Conservation (phyloP, 176 grass and related monocot species). For the Paspalum vaginatum region DNA sequence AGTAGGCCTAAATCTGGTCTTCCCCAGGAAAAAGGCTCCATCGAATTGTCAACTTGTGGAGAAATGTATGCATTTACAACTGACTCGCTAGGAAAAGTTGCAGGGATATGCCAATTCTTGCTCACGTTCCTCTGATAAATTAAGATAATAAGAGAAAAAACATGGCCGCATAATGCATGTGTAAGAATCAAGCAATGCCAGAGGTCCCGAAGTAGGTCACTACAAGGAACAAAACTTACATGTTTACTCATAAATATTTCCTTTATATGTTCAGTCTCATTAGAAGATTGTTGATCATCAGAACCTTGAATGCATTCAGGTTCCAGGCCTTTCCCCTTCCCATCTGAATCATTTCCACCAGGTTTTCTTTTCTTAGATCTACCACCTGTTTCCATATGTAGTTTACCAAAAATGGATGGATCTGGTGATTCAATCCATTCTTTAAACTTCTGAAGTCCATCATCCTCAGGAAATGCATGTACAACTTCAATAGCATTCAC, state of each 20-base stretch:
- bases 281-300: conserved; percentile 55
- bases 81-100: conserved; percentile 81
- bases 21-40: conserved; percentile 84
- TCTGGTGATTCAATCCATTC: conserved; percentile 98
- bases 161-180: conserved; percentile 4
- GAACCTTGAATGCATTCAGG: conserved; percentile 43
- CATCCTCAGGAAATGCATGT: conserved; percentile 91
- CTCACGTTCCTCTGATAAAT: conserved; percentile 87
- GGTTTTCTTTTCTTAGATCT: conserved; percentile 65
- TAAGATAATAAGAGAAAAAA: conserved; percentile 37
- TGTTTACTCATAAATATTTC: conserved; percentile 90
- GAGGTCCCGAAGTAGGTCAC: background rate
- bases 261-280: conserved; percentile 53
- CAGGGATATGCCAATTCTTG: conserved; percentile 96
- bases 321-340: conserved; percentile 40
- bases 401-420: conserved; percentile 75
- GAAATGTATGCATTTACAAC: conserved; percentile 77
- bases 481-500: conserved; percentile 99
- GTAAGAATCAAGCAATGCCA: conserved; percentile 29
- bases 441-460: conserved; percentile 87
- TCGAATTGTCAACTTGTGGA: conserved; percentile 91
- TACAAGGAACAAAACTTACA: conserved; percentile 59
- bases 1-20: conserved; percentile 87
- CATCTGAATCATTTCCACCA: conserved; percentile 43
- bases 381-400: conserved; percentile 51